Percentiles rank a stretch among this genome's conserved stretches.
phyloP scores from a whole-genome alignment of 129 eudicot species.

The Artemisia tridentata region DNA sequence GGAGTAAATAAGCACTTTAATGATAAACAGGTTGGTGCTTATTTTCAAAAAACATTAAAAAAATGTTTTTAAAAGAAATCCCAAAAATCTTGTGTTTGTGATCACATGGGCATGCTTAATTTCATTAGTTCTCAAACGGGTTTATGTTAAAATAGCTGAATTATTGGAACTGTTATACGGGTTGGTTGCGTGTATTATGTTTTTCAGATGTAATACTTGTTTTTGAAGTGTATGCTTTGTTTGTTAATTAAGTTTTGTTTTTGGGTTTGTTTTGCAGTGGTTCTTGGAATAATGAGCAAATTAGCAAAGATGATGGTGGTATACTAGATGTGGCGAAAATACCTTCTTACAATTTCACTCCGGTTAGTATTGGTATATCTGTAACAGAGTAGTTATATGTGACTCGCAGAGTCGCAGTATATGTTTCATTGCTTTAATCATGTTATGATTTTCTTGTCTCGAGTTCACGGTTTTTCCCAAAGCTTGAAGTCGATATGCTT shows the following conservation, averaged over 20 bases:
- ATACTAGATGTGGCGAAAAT: slow-evolving; percentile 22
- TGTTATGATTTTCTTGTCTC: no score
- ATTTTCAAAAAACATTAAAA: no score
- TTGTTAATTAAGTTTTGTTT: neutral
- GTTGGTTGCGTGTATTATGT: neutral
- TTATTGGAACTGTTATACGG: neutral
- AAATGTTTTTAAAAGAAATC: no score
- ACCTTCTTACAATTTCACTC: slow-evolving; percentile 21
- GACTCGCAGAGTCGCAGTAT: no score
- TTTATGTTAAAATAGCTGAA: neutral
- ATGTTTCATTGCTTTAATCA: neutral
- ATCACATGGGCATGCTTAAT: no score
- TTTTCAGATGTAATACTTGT: neutral
- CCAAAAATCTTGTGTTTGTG: no score
- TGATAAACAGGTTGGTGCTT: no score
- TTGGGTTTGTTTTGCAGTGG: slow-evolving; percentile 6
- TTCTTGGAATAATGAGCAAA: slow-evolving; percentile 26
- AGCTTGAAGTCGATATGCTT: neutral
- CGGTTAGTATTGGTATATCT: slow-evolving; percentile 10
- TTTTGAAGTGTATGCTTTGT: neutral
- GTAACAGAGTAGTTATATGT: neutral
- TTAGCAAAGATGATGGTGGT: slow-evolving; percentile 21
- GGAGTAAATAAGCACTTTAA: no score
- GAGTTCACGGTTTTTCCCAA: no score
- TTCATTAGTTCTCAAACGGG: neutral